Evolutionary conservation across 495 filamentous ascomycete species (phyloP), one percentile per base, ranked within the genome.

Genomic region (Neurospora africana): DNA sequence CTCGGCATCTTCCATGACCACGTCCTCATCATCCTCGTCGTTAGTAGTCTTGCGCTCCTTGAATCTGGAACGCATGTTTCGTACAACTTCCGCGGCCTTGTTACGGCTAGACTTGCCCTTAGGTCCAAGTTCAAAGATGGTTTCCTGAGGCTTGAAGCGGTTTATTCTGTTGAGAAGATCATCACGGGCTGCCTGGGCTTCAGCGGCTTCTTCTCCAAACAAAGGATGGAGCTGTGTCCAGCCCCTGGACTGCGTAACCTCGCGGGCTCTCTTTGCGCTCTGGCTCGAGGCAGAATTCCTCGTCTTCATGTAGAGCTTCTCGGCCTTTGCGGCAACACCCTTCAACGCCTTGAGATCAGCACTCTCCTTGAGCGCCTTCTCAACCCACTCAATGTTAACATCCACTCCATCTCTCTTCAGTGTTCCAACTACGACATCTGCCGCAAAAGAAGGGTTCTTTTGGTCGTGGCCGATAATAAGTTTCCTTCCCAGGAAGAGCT

Each of bases 91-190:
- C 10, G 91, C 92, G 11, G 93, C 87, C 76, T 92, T 92, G 71
- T 83, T 86, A 65, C 86, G 85, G 33, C 86, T 86, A 5, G 81
- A 81, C 72, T 85, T 87, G 19, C 91, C 88, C 72, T 88, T 85
- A 71, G 90, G 89, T 4, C 93, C 91, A 73, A 97, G 89, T 79
- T 99, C 95, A 76, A 99, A 98, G 30, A 99, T 90, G 0, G 95
- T 97, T 77, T 99, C 96, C 68, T 89, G 86, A 1, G 95, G 95
- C 75, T 93, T 87, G 82, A 94, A 98, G 3, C 89, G 89, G 75
- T 92, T 92, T 68, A 99, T 91, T 36, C 89, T 88, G 44, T 91
- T 90, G 4, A 99, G 85, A 90, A 99, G 95, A 70, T 89, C 89
- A 43, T 92, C 89, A 8, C 95, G 87, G 73, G 91, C 91, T 33